Conservation (phyloP, 1,139 yeast species). For the Hanseniaspora uvarum region DNA sequence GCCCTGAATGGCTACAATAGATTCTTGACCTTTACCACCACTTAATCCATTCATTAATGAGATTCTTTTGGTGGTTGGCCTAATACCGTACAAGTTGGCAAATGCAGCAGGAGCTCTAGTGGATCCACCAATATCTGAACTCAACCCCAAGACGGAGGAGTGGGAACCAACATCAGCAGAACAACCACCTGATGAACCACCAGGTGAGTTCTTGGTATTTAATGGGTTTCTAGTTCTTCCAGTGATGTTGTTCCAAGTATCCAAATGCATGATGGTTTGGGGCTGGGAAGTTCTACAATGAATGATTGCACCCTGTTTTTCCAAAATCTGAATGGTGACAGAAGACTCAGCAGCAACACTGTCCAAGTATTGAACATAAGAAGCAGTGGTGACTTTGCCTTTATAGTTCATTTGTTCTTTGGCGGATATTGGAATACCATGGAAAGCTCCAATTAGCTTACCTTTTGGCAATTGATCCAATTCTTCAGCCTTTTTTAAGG, state of each 20-base stretch:
- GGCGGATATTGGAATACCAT: conserved; percentile 68
- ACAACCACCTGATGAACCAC: conserved; percentile 74
- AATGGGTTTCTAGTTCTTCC: conserved; percentile 48
- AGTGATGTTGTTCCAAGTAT: conserved; percentile 40
- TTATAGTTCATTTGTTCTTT: conserved; percentile 60
- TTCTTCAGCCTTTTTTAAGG: conserved; percentile 43
- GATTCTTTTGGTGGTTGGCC: conserved; percentile 58
- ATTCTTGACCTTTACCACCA: conserved; percentile 38
- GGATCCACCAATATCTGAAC: conserved; percentile 73
- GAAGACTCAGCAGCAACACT: conserved; percentile 44
- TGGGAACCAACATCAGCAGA: conserved; percentile 58
- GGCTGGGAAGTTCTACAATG: conserved; percentile 47
- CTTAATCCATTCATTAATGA: conserved; percentile 44
- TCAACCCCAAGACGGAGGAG: conserved; percentile 58
- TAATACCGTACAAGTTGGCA: conserved; percentile 55
- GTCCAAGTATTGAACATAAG: conserved; percentile 48
- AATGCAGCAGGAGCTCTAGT: conserved; percentile 69
- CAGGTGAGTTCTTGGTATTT: conserved; percentile 45
- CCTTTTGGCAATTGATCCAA: conserved; percentile 46
- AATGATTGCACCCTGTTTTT: conserved; percentile 58
- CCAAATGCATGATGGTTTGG: conserved; percentile 48
- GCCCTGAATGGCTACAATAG: conserved; percentile 46
- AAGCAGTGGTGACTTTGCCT: conserved; percentile 51
- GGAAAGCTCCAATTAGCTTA: conserved; percentile 59
- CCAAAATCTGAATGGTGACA: conserved; percentile 42